Evolutionary conservation across 352 stramenopile species (phyloP).

Genomic region (Phytophthora citricola): DNA sequence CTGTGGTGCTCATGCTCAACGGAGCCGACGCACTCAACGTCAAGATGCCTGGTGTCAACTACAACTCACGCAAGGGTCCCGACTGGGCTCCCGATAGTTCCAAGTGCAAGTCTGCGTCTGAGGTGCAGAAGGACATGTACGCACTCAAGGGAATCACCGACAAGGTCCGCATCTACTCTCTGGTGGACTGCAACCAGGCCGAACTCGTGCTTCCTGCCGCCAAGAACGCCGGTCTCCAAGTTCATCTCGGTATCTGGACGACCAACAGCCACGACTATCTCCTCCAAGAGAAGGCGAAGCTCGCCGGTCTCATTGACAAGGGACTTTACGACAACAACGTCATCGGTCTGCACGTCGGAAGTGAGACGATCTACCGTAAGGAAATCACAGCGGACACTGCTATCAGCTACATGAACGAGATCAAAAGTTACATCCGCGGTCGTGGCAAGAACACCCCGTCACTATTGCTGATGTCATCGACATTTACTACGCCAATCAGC

Average conservation of each 20-base stretch:
- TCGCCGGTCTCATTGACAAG: slow-evolving; percentile 46
- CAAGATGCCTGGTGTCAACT: slow-evolving; percentile 75
- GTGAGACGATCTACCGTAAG: slow-evolving; percentile 74
- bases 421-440: slow-evolving; percentile 52
- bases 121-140: slow-evolving; percentile 67
- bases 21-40: slow-evolving; percentile 53
- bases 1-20: slow-evolving; percentile 28
- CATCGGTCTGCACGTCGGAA: slow-evolving; percentile 63
- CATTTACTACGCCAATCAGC: slow-evolving; percentile 66
- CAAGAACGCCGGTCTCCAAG: slow-evolving; percentile 51
- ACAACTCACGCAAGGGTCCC: slow-evolving; percentile 66
- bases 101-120: slow-evolving; percentile 53
- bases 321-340: slow-evolving; percentile 59
- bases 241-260: slow-evolving; percentile 77
- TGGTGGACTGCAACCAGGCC: slow-evolving; percentile 62
- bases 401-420: slow-evolving; percentile 68
- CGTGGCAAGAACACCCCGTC: slow-evolving; percentile 54
- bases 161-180: slow-evolving; percentile 73
- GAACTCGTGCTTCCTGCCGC: slow-evolving; percentile 53
- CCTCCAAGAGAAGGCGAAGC: slow-evolving; percentile 52
- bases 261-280: slow-evolving; percentile 44
- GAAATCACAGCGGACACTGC: slow-evolving; percentile 53
- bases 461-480: slow-evolving; percentile 79
- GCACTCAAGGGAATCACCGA: slow-evolving; percentile 51
- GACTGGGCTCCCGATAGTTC: slow-evolving; percentile 52